A percentile compares a stretch with the other conserved stretches of the same genome.
Conservation (phyloP, 768 basidiomycete genomes). For the Galerina marginata region DNA sequence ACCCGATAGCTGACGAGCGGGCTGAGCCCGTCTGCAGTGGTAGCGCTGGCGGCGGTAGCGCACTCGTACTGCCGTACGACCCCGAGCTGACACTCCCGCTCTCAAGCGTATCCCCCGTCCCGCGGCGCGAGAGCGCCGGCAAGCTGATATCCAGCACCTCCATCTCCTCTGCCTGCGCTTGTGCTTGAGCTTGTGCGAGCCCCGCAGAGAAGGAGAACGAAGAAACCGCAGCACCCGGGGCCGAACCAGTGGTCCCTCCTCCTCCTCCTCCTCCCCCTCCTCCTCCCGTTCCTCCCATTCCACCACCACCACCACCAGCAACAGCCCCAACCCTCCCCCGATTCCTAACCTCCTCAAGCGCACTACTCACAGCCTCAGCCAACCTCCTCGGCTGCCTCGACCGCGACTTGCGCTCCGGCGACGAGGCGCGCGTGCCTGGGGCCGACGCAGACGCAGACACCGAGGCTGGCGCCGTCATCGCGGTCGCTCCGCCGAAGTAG, state of each 20-base stretch:
- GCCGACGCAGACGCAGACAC: constrained; percentile 13
- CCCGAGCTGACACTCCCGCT: background rate
- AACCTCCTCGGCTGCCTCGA: constrained; percentile 26
- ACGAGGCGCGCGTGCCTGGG: constrained; percentile 25
- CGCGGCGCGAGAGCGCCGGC: constrained; percentile 12
- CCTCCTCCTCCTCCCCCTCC: background rate
- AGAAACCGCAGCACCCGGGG: background rate
- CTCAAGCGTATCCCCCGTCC: constrained; percentile 8
- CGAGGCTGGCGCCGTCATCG: background rate
- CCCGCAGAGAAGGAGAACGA: background rate
- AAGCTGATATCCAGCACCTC: constrained; percentile 25
- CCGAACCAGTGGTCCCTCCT: constrained; percentile 3
- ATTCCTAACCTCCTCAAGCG: constrained; percentile 20
- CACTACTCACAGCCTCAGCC: constrained; percentile 25
- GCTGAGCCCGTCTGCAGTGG: background rate
- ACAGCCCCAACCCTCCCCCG: constrained; percentile 5
- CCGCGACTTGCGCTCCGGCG: constrained; percentile 29
- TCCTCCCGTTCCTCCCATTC: no score
- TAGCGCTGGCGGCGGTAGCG: no score
- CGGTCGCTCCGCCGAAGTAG: constrained; percentile 21
- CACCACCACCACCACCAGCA: no score
- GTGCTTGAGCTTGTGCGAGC: no score
- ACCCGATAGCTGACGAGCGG: constrained; percentile 10
- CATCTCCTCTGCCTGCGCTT: constrained; percentile 8
- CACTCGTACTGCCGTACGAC: no score